phyloP scores from a whole-genome alignment of 768 basidiomycete species.

The Agaricus blazei region DNA sequence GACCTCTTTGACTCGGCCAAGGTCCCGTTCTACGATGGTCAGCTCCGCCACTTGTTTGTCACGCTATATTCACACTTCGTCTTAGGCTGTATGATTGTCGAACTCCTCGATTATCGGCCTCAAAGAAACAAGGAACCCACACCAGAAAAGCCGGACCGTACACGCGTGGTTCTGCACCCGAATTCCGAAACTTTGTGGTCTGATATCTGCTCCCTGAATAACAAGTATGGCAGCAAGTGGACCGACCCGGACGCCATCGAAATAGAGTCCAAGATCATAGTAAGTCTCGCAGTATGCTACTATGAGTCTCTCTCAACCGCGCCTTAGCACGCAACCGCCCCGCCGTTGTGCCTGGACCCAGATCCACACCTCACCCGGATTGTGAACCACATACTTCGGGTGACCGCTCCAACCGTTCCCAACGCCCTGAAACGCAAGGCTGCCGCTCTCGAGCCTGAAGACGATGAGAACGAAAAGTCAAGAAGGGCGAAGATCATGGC shows the following conservation, averaged over 20 bases:
- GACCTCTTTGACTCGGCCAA: conserved; percentile 70
- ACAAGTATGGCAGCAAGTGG: conserved; percentile 53
- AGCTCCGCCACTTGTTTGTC: conserved; percentile 14
- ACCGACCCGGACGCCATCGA: conserved; percentile 70
- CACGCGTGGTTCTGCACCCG: conserved; percentile 73
- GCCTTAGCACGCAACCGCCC: conserved; percentile 62
- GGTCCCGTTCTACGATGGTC: conserved; percentile 83
- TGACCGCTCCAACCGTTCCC: conserved; percentile 69
- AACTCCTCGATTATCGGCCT: conserved; percentile 73
- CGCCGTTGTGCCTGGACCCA: conserved; percentile 76
- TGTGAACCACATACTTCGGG: conserved; percentile 68
- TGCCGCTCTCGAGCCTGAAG: conserved; percentile 61
- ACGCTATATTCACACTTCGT: conserved; percentile 5
- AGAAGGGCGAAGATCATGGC: conserved; percentile 71
- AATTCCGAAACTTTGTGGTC: conserved; percentile 75
- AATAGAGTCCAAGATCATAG: conserved; percentile 69
- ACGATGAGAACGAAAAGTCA: conserved; percentile 71
- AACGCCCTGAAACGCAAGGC: conserved; percentile 76
- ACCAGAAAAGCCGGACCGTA: conserved; percentile 53
- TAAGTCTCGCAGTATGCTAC: conserved; percentile 28
- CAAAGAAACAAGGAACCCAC: conserved; percentile 51
- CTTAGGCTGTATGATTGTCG: conserved; percentile 80
- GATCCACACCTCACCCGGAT: conserved; percentile 72
- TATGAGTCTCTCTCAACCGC: conserved; percentile 3
- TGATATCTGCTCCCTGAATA: conserved; percentile 68